Conservation (phyloP, 495 filamentous ascomycete species). For the Penicillium pancosmium region DNA sequence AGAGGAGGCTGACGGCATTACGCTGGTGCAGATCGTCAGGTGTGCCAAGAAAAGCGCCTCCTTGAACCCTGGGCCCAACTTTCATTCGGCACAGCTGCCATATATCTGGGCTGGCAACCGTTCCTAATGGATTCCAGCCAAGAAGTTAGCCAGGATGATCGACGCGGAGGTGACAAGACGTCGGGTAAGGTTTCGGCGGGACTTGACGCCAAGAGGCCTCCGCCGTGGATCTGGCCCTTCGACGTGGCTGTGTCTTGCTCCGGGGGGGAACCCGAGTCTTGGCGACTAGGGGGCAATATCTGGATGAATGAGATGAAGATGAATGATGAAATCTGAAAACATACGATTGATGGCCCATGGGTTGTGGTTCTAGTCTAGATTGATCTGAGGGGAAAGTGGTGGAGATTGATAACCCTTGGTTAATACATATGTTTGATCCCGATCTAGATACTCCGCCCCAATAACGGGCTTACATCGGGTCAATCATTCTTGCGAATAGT, state of each 20-base stretch:
- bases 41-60: conserved; percentile 13
- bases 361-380: background rate
- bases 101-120: background rate
- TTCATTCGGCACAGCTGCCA: conserved; percentile 2
- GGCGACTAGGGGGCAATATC: background rate
- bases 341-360: background rate
- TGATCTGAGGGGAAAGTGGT: background rate
- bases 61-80: background rate
- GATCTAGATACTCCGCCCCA: background rate
- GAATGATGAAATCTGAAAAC: background rate
- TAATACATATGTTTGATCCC: background rate
- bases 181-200: conserved; percentile 4
- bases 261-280: background rate
- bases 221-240: conserved; percentile 3
- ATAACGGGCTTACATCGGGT: background rate
- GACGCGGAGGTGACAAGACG: conserved; percentile 5
- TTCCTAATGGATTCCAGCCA: background rate
- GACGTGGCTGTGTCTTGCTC: background rate
- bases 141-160: conserved; percentile 6
- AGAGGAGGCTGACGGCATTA: conserved; percentile 6
- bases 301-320: background rate
- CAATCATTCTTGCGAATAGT: background rate
- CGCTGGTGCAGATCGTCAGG: conserved; percentile 4
- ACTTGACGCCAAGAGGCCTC: conserved; percentile 6
- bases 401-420: background rate